Percentiles rank a stretch among this genome's conserved stretches.
Evolutionary conservation across 2,329 filamentous ascomycete species (phyloP).

Genomic region (Sporothrix dimorphospora): DNA sequence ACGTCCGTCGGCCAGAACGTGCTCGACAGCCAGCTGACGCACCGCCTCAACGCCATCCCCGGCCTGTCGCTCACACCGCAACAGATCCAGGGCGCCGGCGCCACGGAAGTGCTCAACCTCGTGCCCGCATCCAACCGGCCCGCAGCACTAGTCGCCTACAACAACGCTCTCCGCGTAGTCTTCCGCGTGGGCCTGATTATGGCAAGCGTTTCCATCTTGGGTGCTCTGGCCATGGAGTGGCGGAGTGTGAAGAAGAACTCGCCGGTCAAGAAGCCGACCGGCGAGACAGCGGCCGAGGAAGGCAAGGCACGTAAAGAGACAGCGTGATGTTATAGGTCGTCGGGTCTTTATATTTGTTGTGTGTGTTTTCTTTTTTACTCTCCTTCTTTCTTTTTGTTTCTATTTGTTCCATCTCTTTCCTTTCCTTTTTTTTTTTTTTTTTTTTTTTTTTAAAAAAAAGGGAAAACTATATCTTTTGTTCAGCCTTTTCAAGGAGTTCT

Average conservation of each 20-base stretch:
- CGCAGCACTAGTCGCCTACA: slow-evolving; percentile 51
- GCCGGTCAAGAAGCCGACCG: background rate
- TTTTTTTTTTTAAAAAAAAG: too few species aligned
- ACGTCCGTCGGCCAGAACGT: slow-evolving; percentile 31
- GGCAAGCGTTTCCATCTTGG: slow-evolving; percentile 53
- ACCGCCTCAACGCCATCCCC: slow-evolving; percentile 12
- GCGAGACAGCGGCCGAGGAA: background rate
- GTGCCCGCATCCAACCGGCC: background rate
- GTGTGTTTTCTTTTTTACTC: background rate
- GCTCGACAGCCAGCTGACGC: slow-evolving; percentile 29
- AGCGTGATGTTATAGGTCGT: background rate
- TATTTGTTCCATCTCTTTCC: background rate
- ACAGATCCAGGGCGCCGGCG: slow-evolving; percentile 24
- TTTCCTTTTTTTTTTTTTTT: background rate
- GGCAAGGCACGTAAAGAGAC: background rate
- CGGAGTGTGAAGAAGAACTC: slow-evolving; percentile 37
- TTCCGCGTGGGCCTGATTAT: slow-evolving; percentile 60
- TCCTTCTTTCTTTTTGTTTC: background rate
- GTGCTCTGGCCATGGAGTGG: slow-evolving; percentile 60
- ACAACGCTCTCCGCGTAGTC: slow-evolving; percentile 54
- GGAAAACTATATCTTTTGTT: too few species aligned
- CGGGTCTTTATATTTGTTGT: background rate
- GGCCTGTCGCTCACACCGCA: background rate
- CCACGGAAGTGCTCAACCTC: slow-evolving; percentile 22
- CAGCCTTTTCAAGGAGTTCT: too few species aligned